A percentile compares a stretch with the other conserved stretches of the same genome.
phyloP scores from a whole-genome alignment of 768 basidiomycete genomes.

The Sporobolomyces pararoseus region DNA sequence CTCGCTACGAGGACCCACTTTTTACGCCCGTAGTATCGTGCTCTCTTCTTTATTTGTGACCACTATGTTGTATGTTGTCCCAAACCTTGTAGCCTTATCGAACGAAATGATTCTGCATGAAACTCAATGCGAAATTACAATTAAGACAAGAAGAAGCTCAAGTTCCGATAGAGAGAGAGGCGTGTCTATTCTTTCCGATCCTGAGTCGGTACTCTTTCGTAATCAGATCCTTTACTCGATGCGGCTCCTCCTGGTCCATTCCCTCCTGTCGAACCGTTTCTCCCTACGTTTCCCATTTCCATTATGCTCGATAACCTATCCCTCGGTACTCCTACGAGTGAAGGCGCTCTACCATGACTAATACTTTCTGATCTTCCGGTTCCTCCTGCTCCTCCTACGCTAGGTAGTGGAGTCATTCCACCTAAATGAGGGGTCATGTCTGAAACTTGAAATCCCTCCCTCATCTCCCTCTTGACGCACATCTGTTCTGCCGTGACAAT shows the following conservation, averaged over 20 bases:
- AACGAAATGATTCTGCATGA: no score
- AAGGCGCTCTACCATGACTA: conserved; percentile 7
- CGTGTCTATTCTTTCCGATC: conserved; percentile 8
- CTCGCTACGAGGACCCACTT: neutral
- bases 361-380: conserved; percentile 2
- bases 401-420: neutral
- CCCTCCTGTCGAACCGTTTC: no score
- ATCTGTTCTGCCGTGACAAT: conserved; percentile 84
- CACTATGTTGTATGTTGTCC: neutral
- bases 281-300: conserved; percentile 4
- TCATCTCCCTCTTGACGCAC: conserved; percentile 85
- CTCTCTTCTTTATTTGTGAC: neutral
- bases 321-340: neutral
- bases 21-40: neutral
- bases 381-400: neutral
- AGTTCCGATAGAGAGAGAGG: no score
- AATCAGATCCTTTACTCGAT: neutral
- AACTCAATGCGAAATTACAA: no score
- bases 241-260: neutral
- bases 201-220: conserved; percentile 5
- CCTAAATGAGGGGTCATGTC: conserved; percentile 24
- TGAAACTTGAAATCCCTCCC: conserved; percentile 60
- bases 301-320: neutral
- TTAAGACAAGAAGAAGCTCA: no score
- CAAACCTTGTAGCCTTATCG: no score